Base-by-base conservation (phyloP, 768 basidiomycete species). In the Amanita rimosa region DNA sequence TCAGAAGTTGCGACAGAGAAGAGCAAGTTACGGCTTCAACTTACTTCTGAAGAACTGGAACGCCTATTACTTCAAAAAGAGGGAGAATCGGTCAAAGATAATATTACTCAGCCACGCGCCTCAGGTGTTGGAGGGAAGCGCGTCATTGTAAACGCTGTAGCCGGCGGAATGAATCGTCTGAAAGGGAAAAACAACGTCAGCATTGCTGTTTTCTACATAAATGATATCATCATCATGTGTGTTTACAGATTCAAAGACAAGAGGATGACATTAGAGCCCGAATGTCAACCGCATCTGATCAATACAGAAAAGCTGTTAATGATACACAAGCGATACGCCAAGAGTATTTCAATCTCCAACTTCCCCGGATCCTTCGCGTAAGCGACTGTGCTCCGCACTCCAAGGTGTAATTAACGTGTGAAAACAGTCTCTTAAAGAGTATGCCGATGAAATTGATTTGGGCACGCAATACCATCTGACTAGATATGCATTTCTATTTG, bases 401-500 rank as follows among this genome's bases (percentile, higher is more conserved):
- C 16, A 46, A 8, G 37, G 31, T 50, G 49, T 42, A 16, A 36
- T 41, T 52, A 24, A 38, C 29, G 10, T 17, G 3, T 24, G 9
- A 26, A 27, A 41, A 17, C 54, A 92, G 90, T 77, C 87, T 17
- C 70, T 99, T 51, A 98, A 98, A 63, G 93, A 97, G 62, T 90
- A 90, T 57, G 79, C 88, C 21, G 95, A 97, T 58, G 96, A 99
- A 65, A 81, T 97, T 47, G 96, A 99, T 63, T 72, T 96, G 38
- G 96, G 94, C n/a, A 93, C 90, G 3, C 95, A 98, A 65, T 99
- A 97, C 64, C 95, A 98, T 64, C 71, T 98, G 41, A 85, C 91
- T 0, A 76, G 94, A 64, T 98, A 96, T 63, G 88, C 92, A 1
- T 98, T 91, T 67, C 68, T 98, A 19, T 94, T 87, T 57, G 96